These are phyloP conservation scores for Taxillus chinensis DNA, from an alignment of 164 flowering plant genomes.

Conservation along the genomic window DNA sequence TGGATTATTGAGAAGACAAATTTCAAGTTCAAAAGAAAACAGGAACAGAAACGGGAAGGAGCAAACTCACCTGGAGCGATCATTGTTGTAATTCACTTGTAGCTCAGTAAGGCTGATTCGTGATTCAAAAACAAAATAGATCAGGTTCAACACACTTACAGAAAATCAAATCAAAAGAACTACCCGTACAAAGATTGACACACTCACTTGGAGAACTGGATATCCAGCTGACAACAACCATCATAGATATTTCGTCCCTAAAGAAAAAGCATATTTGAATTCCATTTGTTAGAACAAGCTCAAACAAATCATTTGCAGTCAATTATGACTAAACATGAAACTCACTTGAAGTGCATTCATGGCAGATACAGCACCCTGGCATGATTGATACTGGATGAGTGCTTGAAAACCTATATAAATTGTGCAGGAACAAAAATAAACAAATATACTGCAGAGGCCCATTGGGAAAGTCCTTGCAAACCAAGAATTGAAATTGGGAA, in stretches of 20 bases:
- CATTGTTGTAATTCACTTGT: slow-evolving; percentile 2
- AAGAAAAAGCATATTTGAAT: background rate
- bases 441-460: background rate
- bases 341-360: background rate
- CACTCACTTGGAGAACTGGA: slow-evolving; percentile 3
- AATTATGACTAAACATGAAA: background rate
- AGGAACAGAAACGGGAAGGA: background rate
- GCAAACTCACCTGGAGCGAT: background rate
- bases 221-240: slow-evolving; percentile 7
- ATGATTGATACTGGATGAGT: slow-evolving; percentile 4
- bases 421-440: background rate
- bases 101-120: background rate
- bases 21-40: background rate
- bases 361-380: slow-evolving; percentile 3
- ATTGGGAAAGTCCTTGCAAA: too few relatives aligned
- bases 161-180: background rate
- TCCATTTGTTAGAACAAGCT: background rate
- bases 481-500: too few relatives aligned
- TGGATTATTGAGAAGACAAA: background rate
- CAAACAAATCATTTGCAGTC: background rate
- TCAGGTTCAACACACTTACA: background rate
- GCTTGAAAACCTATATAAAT: background rate
- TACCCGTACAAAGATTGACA: background rate
- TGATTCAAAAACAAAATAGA: background rate
- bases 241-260: slow-evolving; percentile 5